Conservation (phyloP, 2,329 filamentous ascomycete species). For the Pseudocercospora eumusae region DNA sequence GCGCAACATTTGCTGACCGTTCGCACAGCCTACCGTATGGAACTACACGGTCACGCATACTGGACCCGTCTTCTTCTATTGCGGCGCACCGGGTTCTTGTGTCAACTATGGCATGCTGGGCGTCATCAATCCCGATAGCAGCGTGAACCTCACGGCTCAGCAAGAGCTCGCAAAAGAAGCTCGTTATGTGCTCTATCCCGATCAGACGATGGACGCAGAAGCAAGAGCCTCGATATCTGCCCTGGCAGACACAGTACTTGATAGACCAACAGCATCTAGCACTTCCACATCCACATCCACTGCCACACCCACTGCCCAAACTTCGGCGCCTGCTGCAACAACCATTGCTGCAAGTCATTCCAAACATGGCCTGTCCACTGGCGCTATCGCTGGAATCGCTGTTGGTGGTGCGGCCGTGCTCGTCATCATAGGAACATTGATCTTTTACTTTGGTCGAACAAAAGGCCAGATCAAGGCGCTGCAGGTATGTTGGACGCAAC, state of each 20-base stretch:
- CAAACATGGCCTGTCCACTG: slow-evolving; percentile 22
- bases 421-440: not conserved
- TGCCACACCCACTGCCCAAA: not conserved
- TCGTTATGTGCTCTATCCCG: slow-evolving; percentile 1
- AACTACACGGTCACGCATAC: slow-evolving; percentile 58
- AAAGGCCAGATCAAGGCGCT: not conserved
- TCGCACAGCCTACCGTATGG: slow-evolving; percentile 29
- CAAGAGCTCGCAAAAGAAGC: slow-evolving; percentile 26
- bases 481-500: not conserved
- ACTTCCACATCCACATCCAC: not conserved
- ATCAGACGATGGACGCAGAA: not conserved
- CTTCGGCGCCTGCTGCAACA: not conserved
- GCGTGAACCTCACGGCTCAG: slow-evolving; percentile 31
- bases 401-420: not conserved
- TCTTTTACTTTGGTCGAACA: slow-evolving; percentile 2
- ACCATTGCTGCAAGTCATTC: not conserved
- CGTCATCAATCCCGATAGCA: slow-evolving; percentile 63
- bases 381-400: not conserved
- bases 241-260: not conserved
- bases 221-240: slow-evolving; percentile 10
- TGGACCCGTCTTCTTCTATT: slow-evolving; percentile 69
- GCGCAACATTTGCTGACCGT: not conserved
- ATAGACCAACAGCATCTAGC: not conserved
- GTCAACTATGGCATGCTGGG: slow-evolving; percentile 69
- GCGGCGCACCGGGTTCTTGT: slow-evolving; percentile 66